These are phyloP conservation scores for Iris pallida DNA, from an alignment of 116 monocot genomes.

Conservation along the genomic window DNA sequence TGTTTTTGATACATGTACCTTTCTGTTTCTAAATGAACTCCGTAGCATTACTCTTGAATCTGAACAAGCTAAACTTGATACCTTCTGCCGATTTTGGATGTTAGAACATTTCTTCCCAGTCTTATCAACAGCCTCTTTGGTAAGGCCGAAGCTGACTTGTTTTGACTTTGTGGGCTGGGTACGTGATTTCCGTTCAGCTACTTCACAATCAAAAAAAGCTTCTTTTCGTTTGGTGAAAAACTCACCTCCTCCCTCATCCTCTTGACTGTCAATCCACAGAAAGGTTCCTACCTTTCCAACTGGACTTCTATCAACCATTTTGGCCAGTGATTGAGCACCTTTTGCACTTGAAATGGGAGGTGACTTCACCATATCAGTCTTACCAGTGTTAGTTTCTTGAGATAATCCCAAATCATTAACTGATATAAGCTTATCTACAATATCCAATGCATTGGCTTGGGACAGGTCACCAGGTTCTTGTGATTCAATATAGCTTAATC, in stretches of 20 bases:
- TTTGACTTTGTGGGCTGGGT: constrained; percentile 26
- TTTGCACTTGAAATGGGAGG: constrained; percentile 33
- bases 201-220: constrained; percentile 30
- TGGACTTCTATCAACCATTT: constrained; percentile 38
- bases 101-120: background rate
- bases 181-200: constrained; percentile 7
- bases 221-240: constrained; percentile 62
- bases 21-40: constrained; percentile 1
- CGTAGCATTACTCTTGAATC: constrained; percentile 34
- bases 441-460: constrained; percentile 75
- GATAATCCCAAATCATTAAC: constrained; percentile 45
- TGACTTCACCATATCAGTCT: constrained; percentile 15
- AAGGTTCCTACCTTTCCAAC: constrained; percentile 37
- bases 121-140: background rate
- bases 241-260: constrained; percentile 88
- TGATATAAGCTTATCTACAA: constrained; percentile 65
- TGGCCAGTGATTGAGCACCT: constrained; percentile 36
- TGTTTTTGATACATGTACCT: constrained; percentile 17
- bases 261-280: constrained; percentile 74
- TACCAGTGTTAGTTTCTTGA: constrained; percentile 25
- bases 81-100: constrained; percentile 10
- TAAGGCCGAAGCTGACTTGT: background rate
- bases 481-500: constrained; percentile 68
- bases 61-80: constrained; percentile 18
- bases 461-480: constrained; percentile 79